Conservation (phyloP, 352 stramenopile genomes). For the Blastocystis hominis region DNA sequence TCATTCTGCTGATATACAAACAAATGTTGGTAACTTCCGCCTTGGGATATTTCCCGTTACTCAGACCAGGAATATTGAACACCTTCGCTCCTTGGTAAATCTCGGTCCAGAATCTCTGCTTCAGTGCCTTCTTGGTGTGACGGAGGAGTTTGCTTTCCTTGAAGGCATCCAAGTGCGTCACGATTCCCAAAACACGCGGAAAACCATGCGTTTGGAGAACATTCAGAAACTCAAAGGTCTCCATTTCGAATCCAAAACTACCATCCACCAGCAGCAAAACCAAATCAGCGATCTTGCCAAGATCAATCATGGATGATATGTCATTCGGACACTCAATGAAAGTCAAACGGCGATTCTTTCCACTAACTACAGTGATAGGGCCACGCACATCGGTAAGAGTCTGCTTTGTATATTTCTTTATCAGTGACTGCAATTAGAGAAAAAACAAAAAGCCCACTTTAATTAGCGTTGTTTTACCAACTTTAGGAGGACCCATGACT, state of each 20-base stretch:
- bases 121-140: conserved; percentile 94
- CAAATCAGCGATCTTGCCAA: conserved; percentile 82
- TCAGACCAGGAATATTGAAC: conserved; percentile 92
- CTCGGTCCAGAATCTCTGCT: conserved; percentile 98
- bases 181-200: conserved; percentile 90
- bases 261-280: conserved; percentile 95
- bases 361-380: conserved; percentile 93
- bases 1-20: conserved; percentile 89
- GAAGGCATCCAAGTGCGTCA: conserved; percentile 96
- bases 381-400: conserved; percentile 88
- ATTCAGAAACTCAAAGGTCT: conserved; percentile 99
- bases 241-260: conserved; percentile 99
- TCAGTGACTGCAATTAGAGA: conserved; percentile 72
- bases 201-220: conserved; percentile 85
- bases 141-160: conserved; percentile 91
- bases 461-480: conserved; percentile 95
- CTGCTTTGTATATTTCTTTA: conserved; percentile 98
- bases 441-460: conserved; percentile 61
- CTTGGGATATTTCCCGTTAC: conserved; percentile 98
- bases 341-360: conserved; percentile 92
- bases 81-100: conserved; percentile 78
- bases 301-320: conserved; percentile 73
- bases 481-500: conserved; percentile 88
- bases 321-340: conserved; percentile 96
- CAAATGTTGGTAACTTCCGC: conserved; percentile 93